A percentile compares a stretch with the other conserved stretches of the same genome.
Evolutionary conservation across 163 green algal species (phyloP).

Genomic region (Volvox carteri): DNA sequence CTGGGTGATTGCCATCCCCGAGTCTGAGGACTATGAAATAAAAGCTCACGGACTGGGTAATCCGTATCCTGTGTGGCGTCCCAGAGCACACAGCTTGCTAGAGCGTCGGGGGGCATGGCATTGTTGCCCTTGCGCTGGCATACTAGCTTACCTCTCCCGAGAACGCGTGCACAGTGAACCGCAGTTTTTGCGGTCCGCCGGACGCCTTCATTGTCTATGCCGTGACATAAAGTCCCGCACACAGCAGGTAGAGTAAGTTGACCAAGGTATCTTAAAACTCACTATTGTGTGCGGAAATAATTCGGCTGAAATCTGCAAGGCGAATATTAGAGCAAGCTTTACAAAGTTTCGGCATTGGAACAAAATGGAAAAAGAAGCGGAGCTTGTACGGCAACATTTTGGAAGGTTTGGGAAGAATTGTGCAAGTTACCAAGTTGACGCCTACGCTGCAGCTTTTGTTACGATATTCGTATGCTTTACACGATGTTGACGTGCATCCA

Average conservation of each 20-base stretch:
- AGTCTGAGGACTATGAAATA: constrained; percentile 85
- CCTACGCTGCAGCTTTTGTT: too few species aligned
- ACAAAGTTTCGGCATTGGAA: neutral
- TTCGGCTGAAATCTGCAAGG: too few species aligned
- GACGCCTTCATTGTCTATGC: constrained; percentile 65
- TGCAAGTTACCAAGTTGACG: neutral
- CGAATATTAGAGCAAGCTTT: too few species aligned
- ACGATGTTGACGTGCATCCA: too few species aligned
- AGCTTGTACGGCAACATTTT: neutral
- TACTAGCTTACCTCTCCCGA: constrained; percentile 64
- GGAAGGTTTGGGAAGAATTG: neutral
- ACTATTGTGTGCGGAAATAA: neutral
- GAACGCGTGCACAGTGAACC: constrained; percentile 70
- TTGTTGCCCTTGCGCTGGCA: neutral
- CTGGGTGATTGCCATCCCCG: constrained; percentile 88
- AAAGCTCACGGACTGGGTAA: constrained; percentile 86
- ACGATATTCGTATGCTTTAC: too few species aligned
- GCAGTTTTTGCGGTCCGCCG: constrained; percentile 72
- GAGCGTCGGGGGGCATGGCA: neutral
- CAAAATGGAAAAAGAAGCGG: neutral
- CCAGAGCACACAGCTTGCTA: neutral
- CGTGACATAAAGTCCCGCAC: constrained; percentile 14
- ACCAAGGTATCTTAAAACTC: neutral
- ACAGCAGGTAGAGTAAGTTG: neutral
- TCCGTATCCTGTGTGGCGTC: constrained; percentile 80